Percentiles rank a stretch among this genome's conserved stretches.
These are phyloP conservation scores for Rhodotorula graminis DNA, from an alignment of 768 basidiomycete genomes.

Conservation along the genomic window DNA sequence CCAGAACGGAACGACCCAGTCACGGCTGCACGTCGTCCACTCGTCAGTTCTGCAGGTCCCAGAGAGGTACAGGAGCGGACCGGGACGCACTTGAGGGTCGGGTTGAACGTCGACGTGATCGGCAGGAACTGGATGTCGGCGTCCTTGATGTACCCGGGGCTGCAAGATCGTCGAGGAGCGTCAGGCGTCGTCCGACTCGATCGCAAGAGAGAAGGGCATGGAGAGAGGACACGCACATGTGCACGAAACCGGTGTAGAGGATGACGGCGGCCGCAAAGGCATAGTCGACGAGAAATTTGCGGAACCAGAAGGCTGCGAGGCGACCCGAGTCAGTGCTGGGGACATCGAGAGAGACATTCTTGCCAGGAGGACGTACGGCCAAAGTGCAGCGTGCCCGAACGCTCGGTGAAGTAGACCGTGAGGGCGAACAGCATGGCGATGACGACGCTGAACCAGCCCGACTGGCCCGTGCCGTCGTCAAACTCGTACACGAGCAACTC, in stretches of 20 bases:
- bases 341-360: neutral
- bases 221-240: slow-evolving; percentile 37
- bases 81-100: slow-evolving; percentile 33
- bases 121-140: slow-evolving; percentile 35
- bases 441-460: slow-evolving; percentile 43
- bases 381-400: slow-evolving; percentile 33
- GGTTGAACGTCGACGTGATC: slow-evolving; percentile 35
- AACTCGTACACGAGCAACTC: slow-evolving; percentile 43
- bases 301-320: slow-evolving; percentile 36
- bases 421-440: slow-evolving; percentile 44
- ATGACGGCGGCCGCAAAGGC: slow-evolving; percentile 42
- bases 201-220: neutral
- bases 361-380: slow-evolving; percentile 29
- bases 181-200: neutral
- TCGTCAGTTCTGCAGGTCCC: neutral
- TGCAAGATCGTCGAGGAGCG: neutral
- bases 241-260: slow-evolving; percentile 42
- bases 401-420: slow-evolving; percentile 41
- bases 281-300: slow-evolving; percentile 43
- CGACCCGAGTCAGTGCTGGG: neutral
- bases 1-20: slow-evolving; percentile 88
- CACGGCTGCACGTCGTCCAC: slow-evolving; percentile 50
- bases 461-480: slow-evolving; percentile 15
- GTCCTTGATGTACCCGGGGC: slow-evolving; percentile 40
- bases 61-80: too few relatives aligned